A percentile compares a stretch with the other conserved stretches of the same genome.
Conservation (phyloP, 139 green algal species). For the Chlamydomonas sp. region DNA sequence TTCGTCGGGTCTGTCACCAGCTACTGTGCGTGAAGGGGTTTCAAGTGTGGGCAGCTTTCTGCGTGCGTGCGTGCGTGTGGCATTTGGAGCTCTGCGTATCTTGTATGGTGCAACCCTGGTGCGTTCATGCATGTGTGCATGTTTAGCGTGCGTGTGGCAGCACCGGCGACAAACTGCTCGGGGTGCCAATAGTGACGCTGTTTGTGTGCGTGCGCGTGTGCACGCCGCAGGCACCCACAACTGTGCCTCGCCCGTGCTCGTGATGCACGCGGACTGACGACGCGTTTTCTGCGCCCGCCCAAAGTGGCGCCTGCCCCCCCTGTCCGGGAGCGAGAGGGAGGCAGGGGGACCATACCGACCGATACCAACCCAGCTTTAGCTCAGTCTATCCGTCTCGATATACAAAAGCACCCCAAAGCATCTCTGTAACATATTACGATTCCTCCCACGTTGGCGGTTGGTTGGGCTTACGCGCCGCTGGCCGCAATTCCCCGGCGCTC, state of each 20-base stretch:
- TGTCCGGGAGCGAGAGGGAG: too few relatives aligned
- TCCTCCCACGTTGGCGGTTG: too few relatives aligned
- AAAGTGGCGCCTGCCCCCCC: too few relatives aligned
- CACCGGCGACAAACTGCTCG: neutral
- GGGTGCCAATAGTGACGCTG: neutral
- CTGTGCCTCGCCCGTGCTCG: conserved; percentile 44
- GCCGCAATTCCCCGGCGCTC: too few relatives aligned
- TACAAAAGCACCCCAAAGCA: too few relatives aligned
- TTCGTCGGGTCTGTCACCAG: conserved; percentile 51
- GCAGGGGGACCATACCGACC: too few relatives aligned
- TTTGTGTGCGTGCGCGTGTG: neutral
- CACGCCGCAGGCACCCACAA: conserved; percentile 33
- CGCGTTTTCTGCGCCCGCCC: too few relatives aligned
- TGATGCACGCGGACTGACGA: conserved; percentile 44
- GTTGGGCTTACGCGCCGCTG: too few relatives aligned
- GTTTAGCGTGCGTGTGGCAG: neutral
- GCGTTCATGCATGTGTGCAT: neutral
- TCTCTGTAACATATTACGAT: too few relatives aligned
- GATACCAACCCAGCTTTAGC: too few relatives aligned
- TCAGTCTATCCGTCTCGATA: too few relatives aligned
- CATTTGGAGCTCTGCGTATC: neutral
- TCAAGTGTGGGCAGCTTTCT: neutral
- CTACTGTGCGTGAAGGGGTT: conserved; percentile 27
- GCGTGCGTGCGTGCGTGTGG: too few relatives aligned
- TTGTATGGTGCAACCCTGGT: neutral